These are phyloP conservation scores for Leishmania amazonensis DNA, from an alignment of 208 protist genomes.

Conservation along the genomic window DNA sequence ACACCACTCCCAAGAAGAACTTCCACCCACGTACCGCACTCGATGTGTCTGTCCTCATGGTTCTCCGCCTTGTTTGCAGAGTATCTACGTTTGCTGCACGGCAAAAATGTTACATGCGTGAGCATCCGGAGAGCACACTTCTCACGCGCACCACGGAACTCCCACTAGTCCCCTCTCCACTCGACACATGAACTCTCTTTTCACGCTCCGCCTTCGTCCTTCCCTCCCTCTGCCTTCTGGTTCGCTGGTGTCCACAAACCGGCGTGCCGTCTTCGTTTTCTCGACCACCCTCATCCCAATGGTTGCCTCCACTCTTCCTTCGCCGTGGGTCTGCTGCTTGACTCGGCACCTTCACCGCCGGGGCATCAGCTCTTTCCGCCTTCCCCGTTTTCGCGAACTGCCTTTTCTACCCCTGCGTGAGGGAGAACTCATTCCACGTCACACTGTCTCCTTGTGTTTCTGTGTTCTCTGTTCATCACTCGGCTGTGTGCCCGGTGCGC, in stretches of 20 bases:
- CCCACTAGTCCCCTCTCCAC: not conserved
- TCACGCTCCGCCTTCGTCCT: not conserved
- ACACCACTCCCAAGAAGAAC: not conserved
- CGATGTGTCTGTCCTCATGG: not conserved
- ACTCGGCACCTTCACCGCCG: not conserved
- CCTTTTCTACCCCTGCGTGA: not conserved
- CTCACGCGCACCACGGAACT: not conserved
- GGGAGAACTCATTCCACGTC: not conserved
- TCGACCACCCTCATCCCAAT: not conserved
- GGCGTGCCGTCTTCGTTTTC: not conserved
- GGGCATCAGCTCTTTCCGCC: not conserved
- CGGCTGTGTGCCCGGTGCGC: not conserved
- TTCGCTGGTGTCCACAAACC: not conserved
- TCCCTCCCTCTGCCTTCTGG: not conserved
- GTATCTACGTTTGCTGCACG: not conserved
- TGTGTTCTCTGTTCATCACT: not conserved
- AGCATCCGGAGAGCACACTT: not conserved
- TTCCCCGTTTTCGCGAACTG: not conserved
- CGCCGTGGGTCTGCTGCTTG: not conserved
- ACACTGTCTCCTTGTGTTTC: too few species aligned
- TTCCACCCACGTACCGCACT: not conserved
- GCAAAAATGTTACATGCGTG: not conserved
- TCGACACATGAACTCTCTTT: not conserved
- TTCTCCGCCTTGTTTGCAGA: not conserved
- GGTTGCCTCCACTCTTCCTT: not conserved